Base-by-base conservation (phyloP, 441 rosid species). In the Adansonia gregorii region DNA sequence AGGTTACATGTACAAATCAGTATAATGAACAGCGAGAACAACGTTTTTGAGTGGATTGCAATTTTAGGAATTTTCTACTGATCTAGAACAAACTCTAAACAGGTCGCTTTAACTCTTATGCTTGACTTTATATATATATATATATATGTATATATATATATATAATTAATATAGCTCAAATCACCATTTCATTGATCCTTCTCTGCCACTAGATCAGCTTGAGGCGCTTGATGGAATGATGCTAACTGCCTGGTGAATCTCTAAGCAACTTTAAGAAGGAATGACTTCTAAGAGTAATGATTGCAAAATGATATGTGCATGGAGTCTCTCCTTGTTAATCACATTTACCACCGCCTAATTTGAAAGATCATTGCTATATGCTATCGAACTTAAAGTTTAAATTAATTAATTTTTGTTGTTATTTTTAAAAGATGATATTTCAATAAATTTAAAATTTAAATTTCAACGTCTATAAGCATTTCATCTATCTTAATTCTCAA, bases 1-100 rank as follows among this genome's bases (percentile, higher is more conserved):
- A 66, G 63, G 78, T 75, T 63, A 17, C 54, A 61, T 24, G 48
- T 63, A 41, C 54, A 73, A 73, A 73, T 73, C 76, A 61, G 68
- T 15, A 48, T 74, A 60, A 63, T 61, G 8, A 74, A 46, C 77
- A n/a, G 1, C 8, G 1, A 41, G 15, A 58, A 45, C 70, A 12
- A 49, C n/a, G 43, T 9, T 52, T 70, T 54, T 71, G 49, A 71
- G 75, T 71, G 63, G 45, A 54, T 71, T 71, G 75, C 75, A 71
- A 71, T 71, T 71, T 71, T 71, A 27, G 61, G n/a, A 51, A 27
- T 51, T 27, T 52, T 45, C 27, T 9, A 9, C 31, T 17, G n/a
- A 63, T 14, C 17, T n/a, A 67, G 20, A 45, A 67, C 15, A 19
- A 43, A 27, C 52, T 17, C 27, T 8, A 66, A n/a, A 66, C 52